These are phyloP conservation scores for Apiospora marii DNA, from an alignment of 2,329 filamentous ascomycete species.

Conservation along the genomic window DNA sequence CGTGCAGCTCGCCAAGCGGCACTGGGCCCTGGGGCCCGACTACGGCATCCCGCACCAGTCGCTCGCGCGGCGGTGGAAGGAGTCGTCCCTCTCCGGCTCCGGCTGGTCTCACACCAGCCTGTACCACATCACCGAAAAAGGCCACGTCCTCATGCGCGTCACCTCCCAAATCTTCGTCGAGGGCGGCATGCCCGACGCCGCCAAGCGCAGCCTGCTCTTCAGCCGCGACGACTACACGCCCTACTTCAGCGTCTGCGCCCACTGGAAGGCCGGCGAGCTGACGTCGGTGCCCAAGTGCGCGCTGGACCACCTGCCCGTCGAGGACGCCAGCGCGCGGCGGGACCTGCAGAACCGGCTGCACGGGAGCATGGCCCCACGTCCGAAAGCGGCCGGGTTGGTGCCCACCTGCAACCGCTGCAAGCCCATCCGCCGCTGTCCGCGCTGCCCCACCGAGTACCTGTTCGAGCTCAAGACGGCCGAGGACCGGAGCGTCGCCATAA, in stretches of 20 bases:
- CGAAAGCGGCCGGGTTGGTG: not conserved
- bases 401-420: conserved; percentile 13
- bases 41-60: conserved; percentile 11
- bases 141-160: conserved; percentile 22
- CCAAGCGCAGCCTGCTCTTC: conserved; percentile 21
- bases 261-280: conserved; percentile 20
- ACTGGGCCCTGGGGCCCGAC: conserved; percentile 18
- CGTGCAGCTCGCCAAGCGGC: conserved; percentile 12
- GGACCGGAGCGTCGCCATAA: conserved; percentile 10
- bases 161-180: conserved; percentile 10
- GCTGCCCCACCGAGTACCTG: conserved; percentile 21
- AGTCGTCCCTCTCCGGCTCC: not conserved
- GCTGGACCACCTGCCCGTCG: conserved; percentile 15
- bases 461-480: conserved; percentile 24
- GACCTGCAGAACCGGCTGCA: not conserved
- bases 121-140: conserved; percentile 14
- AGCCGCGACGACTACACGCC: conserved; percentile 22
- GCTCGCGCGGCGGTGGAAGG: conserved; percentile 20
- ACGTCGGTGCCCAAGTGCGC: conserved; percentile 20
- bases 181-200: conserved; percentile 15
- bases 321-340: not conserved
- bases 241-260: conserved; percentile 22
- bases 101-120: conserved; percentile 5
- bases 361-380: not conserved
- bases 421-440: conserved; percentile 12